Evolutionary conservation across 1,284 basidiomycete genomes (phyloP), one percentile per base, ranked within the genome.

Genomic region (Takashimella koratensis): DNA sequence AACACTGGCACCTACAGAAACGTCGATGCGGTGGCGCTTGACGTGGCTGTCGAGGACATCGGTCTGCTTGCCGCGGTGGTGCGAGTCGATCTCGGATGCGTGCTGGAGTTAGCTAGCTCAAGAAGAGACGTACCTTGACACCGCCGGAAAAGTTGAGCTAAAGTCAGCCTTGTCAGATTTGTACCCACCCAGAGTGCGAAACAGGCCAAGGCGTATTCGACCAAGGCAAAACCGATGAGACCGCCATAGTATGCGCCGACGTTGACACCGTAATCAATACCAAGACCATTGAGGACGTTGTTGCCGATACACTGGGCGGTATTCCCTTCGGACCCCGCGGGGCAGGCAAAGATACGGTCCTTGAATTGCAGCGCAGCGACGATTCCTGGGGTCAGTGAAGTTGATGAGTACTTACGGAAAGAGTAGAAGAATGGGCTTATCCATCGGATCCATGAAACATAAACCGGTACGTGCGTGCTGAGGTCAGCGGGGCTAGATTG

Each of bases 381-480:
- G 52, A 77, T 74, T n/a, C n/a, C n/a, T n/a, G n/a, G n/a, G n/a
- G n/a, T n/a, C n/a, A n/a, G n/a, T 68, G 66, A 70, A 12, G 59
- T 2, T 1, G 3, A 22, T 59, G 41, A 65, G 59, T 68, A 22
- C 21, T n/a, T n/a, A 57, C 66, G 60, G 58, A 65, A 71, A n/a
- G 65, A 68, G 47, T 73, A 71, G 50, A 70, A 73, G 51, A 68
- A 68, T 8, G 68, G 67, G 21, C 58, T 60, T 45, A 75, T 69
- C 71, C 74, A 78, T 42, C 75, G 67, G 47, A 79, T 70, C 78
- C 78, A 79, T 0, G 64, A 49, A 3, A 78, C 72, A 58, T 77
- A 80, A 0, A 67, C 65, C 1, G 78, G 78, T 2, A 79, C 72
- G 27, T 75, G 53, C n/a, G 71, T 67, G 6, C n/a, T n/a, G n/a